Evolutionary conservation across 768 basidiomycete species (phyloP).

Genomic region (Leccinum disarticulatum): DNA sequence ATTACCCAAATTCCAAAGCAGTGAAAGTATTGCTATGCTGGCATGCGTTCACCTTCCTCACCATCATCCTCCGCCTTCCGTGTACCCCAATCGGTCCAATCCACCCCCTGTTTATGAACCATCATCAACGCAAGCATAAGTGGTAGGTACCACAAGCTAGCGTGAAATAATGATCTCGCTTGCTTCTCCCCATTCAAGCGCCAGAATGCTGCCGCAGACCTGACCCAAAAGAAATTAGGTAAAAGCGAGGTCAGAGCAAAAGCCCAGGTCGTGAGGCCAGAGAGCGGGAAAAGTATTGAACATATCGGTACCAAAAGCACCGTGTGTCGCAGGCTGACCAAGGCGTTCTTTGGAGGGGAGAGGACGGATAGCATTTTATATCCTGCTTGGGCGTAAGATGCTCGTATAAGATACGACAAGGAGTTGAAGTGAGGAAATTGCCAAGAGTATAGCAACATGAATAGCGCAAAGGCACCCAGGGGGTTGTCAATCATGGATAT

Average conservation of each 20-base stretch:
- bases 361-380: slow-evolving; percentile 91
- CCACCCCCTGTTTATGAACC: slow-evolving; percentile 86
- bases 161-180: slow-evolving; percentile 75
- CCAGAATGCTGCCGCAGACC: slow-evolving; percentile 78
- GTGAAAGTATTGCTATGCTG: neutral
- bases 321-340: slow-evolving; percentile 84
- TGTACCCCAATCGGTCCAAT: slow-evolving; percentile 62
- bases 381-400: slow-evolving; percentile 88
- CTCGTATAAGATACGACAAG: slow-evolving; percentile 83
- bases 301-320: slow-evolving; percentile 75
- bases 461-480: slow-evolving; percentile 76
- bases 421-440: slow-evolving; percentile 99
- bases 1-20: neutral
- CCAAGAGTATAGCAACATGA: slow-evolving; percentile 90
- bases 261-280: slow-evolving; percentile 89
- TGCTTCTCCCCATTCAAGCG: slow-evolving; percentile 67
- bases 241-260: slow-evolving; percentile 77
- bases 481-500: slow-evolving; percentile 70
- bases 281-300: slow-evolving; percentile 77
- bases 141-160: slow-evolving; percentile 88
- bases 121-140: slow-evolving; percentile 90
- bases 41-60: neutral
- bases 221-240: slow-evolving; percentile 70
- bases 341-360: slow-evolving; percentile 73
- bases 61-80: neutral